These are phyloP conservation scores for Sugiyamaella floridensis DNA, from an alignment of 805 yeast species.

Conservation along the genomic window DNA sequence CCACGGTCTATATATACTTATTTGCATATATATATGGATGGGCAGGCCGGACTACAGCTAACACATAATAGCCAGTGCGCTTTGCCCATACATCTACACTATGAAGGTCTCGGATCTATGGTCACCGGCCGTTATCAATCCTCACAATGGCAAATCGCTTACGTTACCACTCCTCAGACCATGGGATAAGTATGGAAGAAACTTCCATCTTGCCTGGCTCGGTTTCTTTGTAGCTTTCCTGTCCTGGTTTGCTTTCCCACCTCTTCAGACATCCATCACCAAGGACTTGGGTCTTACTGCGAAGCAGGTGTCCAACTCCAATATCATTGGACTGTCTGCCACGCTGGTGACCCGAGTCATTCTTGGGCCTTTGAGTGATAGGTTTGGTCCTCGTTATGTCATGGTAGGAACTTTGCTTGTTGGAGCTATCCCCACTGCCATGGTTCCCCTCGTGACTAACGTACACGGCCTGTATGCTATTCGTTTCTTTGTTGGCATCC, in stretches of 20 bases:
- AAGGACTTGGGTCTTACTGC: neutral
- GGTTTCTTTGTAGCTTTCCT: conserved; percentile 4
- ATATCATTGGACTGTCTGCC: conserved; percentile 4
- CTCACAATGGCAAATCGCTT: conserved; percentile 1
- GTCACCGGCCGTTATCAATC: neutral
- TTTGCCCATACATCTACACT: too few relatives aligned
- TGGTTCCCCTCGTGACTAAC: conserved; percentile 3
- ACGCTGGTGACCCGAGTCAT: conserved; percentile 1
- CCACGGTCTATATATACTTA: too few relatives aligned
- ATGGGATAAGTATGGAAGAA: neutral
- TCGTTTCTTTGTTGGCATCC: conserved; percentile 3
- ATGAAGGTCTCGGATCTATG: conserved; percentile 3
- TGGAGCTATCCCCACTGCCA: conserved; percentile 4
- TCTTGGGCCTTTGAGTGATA: conserved; percentile 2
- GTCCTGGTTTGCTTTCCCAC: conserved; percentile 7
- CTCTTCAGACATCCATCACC: conserved; percentile 3
- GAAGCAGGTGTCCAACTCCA: conserved; percentile 4
- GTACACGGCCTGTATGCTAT: conserved; percentile 1
- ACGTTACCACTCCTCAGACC: conserved; percentile 1
- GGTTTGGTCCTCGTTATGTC: conserved; percentile 4
- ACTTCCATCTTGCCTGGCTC: conserved; percentile 3
- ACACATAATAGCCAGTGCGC: too few relatives aligned
- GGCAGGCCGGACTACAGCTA: neutral
- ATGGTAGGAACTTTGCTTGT: conserved; percentile 5
- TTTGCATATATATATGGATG: neutral